Evolutionary conservation across 148 eudicot species (phyloP).

Genomic region (Salicornia ramosissima): DNA sequence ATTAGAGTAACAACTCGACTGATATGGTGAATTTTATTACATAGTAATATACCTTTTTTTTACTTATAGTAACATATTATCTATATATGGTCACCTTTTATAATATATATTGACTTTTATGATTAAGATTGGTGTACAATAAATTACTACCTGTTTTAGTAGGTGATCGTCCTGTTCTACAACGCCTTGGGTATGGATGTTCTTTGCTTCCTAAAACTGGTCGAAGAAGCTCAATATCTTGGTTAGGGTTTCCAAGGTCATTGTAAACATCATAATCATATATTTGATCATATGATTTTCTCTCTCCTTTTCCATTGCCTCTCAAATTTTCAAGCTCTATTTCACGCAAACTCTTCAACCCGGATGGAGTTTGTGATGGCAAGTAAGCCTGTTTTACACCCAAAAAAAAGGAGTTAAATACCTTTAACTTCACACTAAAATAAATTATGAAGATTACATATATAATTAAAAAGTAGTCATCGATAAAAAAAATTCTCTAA

Average conservation of each 20-base stretch:
- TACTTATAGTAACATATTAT: too few species aligned
- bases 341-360: constrained; percentile 30
- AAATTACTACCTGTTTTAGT: constrained; percentile 41
- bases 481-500: too few species aligned
- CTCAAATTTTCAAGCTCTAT: constrained; percentile 38
- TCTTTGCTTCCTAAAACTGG: constrained; percentile 46
- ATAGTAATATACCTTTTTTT: too few species aligned
- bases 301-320: constrained; percentile 44
- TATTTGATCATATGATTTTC: constrained; percentile 33
- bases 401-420: too few species aligned
- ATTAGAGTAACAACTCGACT: too few species aligned
- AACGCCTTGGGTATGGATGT: constrained; percentile 63
- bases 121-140: too few species aligned
- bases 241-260: constrained; percentile 48
- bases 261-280: constrained; percentile 57
- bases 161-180: constrained; percentile 46
- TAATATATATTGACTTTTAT: too few species aligned
- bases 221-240: constrained; percentile 23
- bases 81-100: too few species aligned
- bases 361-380: constrained; percentile 45
- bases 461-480: too few species aligned
- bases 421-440: too few species aligned
- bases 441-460: too few species aligned
- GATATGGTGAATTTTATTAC: too few species aligned
- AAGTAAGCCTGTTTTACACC: constrained; percentile 26